These are phyloP conservation scores for Aphanocladium album DNA, from an alignment of 2,329 filamentous ascomycete species.

Conservation along the genomic window DNA sequence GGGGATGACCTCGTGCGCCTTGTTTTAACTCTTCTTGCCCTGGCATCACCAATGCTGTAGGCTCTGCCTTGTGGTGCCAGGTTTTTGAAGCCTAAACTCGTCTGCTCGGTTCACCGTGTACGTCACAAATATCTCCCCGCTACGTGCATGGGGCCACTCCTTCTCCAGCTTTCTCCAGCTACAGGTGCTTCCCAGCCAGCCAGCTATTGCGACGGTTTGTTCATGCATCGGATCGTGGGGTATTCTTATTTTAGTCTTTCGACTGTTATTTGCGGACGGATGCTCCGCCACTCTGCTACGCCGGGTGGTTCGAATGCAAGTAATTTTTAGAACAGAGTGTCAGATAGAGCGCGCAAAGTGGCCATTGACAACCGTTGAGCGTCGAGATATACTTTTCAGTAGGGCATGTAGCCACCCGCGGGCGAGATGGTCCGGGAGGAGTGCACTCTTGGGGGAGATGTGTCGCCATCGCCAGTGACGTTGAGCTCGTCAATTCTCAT, in stretches of 20 bases:
- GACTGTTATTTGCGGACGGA: not conserved
- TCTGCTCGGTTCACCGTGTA: not conserved
- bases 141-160: not conserved
- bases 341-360: not conserved
- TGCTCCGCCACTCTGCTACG: not conserved
- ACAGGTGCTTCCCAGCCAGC: not conserved
- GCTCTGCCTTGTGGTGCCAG: not conserved
- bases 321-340: not conserved
- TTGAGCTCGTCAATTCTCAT: not conserved
- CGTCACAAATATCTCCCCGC: not conserved
- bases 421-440: not conserved
- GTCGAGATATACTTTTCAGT: not conserved
- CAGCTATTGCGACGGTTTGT: not conserved
- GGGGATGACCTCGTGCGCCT: not conserved
- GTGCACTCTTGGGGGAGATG: not conserved
- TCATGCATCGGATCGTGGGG: slow-evolving; percentile 7
- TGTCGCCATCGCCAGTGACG: not conserved
- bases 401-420: not conserved
- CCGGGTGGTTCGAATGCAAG: not conserved
- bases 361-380: not conserved
- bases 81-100: not conserved
- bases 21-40: not conserved
- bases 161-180: not conserved
- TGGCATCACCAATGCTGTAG: not conserved
- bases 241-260: not conserved